Base-by-base conservation (phyloP, 192 early-diverging fungal species). In the Coemansia pectinata region DNA sequence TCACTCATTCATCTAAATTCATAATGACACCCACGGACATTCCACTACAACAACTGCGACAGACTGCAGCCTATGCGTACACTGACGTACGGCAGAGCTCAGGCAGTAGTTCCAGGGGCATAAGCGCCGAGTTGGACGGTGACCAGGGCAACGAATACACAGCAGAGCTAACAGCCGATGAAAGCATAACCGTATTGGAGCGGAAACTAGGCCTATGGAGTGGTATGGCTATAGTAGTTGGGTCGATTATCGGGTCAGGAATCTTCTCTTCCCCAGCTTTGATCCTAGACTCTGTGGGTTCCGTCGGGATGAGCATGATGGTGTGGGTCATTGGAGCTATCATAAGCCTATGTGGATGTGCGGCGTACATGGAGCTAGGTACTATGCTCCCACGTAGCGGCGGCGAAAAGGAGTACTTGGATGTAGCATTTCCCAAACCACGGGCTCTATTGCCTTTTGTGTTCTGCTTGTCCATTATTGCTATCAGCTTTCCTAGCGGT, bases 341-440 rank as follows among this genome's bases (percentile, higher is more conserved):
- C 3, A 65, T 81, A 39, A 85, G 78, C 45, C 21, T 77, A 12
- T 80, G 78, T 57, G 78, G 75, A 4, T 79, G 78, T 29, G 62
- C 70, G 0, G 69, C 76, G 39, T 86, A 86, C 34, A 72, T 88
- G 63, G 86, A 86, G 69, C 69, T 86, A 11, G 86, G 86, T 10
- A 85, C 84, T 0, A 85, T 87, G 86, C 62, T 88, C 36, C 78
- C 80, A 3, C 52, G 69, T 2, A 85, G 83, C 62, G 89, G 89
- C 11, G 89, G 89, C 23, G 89, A 90, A 69, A 81, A 88, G 78
- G 85, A 85, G 66, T 88, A 88, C 62, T 78, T 88, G 50, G 85
- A 81, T 15, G 71, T 77, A 39, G 78, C 78, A n/a, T 88, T 78
- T 64, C 86, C 79, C 48, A 61, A 71, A 11, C 87, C 87, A 17